Evolutionary conservation across 192 early-diverging fungal genomes (phyloP), one percentile per base, ranked within the genome.

Genomic region (Entomortierella chlamydospora): DNA sequence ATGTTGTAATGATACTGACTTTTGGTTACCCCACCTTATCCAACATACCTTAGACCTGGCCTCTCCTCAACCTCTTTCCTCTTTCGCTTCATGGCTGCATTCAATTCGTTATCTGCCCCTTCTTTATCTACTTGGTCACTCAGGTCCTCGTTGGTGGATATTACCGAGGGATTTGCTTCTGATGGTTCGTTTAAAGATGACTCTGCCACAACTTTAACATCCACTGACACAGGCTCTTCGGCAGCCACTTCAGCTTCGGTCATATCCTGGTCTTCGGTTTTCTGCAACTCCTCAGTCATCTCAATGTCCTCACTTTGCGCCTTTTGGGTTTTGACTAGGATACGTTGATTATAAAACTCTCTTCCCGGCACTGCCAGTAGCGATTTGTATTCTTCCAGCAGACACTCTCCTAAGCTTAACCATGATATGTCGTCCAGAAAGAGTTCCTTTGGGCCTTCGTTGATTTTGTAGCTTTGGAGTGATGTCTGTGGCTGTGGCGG

Each of bases 1-100:
- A 43, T 4, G 25, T 22, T 62, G 2, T 30, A 41, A 34, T 45
- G 23, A 54, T 7, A 11, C 12, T 22, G 13, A 26, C 12, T 37
- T 26, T 15, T 18, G 10, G 31, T 20, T 1, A 18, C 31, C 22
- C 7, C 2, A 51, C n/a, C n/a, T n/a, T n/a, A 42, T 13, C 22
- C 4, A 42, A 25, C 49, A 45, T 66, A 79, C 76, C 76, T 64
- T 41, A 79, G 58, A 20, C 76, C 76, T 17, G 76, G 70, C 34
- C 76, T 41, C 42, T 79, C 76, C 15, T 79, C 76, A n/a, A 70
- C 57, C 49, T 79, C 76, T 55, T 57, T 70, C 43, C 76, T 49
- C 33, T 79, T 79, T 22, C 76, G 54, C 41, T 79, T 79, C 33
- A 79, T 47, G 0, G 76, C 76, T 18, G 68, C 68, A 23, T 26